A percentile compares a stretch with the other conserved stretches of the same genome.
Conservation (phyloP, 225 moss, liverwort and hornwort genomes). For the Ulota crispa region DNA sequence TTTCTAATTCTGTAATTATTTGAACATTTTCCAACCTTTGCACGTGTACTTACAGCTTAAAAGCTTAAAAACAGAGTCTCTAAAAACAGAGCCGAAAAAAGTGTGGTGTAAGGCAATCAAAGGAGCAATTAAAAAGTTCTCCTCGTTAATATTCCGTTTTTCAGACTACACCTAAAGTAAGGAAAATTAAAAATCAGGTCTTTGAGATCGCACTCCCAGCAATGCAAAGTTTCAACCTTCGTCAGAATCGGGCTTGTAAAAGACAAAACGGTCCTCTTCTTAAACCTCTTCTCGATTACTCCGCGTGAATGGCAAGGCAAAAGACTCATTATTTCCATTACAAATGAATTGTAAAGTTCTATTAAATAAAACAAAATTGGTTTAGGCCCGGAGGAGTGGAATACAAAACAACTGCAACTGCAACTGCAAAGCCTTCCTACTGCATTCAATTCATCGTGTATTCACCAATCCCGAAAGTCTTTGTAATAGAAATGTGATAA, state of each 20-base stretch:
- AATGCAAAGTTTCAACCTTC: not conserved
- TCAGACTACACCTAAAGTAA: not conserved
- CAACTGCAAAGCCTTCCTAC: conserved; percentile 9
- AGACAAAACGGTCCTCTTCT: not conserved
- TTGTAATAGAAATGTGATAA: too few relatives aligned
- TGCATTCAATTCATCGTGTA: not conserved
- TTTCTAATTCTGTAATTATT: not conserved
- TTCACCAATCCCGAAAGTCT: not conserved
- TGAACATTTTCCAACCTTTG: not conserved
- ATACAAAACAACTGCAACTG: not conserved
- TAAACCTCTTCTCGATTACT: not conserved
- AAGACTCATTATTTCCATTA: not conserved
- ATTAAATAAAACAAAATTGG: not conserved
- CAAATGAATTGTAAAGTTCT: not conserved
- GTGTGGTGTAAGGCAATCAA: not conserved
- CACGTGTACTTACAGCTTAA: not conserved
- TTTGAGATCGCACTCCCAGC: not conserved
- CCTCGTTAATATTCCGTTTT: not conserved
- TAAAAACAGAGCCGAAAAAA: too few relatives aligned
- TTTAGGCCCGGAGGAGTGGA: not conserved
- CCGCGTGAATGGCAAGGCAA: not conserved
- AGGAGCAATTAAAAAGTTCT: not conserved
- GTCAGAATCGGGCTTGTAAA: not conserved
- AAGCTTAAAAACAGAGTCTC: not conserved
- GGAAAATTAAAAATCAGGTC: not conserved